Percentiles rank a stretch among this genome's conserved stretches.
phyloP scores from a whole-genome alignment of 176 grass and related monocot species.

The Oryza australiensis region DNA sequence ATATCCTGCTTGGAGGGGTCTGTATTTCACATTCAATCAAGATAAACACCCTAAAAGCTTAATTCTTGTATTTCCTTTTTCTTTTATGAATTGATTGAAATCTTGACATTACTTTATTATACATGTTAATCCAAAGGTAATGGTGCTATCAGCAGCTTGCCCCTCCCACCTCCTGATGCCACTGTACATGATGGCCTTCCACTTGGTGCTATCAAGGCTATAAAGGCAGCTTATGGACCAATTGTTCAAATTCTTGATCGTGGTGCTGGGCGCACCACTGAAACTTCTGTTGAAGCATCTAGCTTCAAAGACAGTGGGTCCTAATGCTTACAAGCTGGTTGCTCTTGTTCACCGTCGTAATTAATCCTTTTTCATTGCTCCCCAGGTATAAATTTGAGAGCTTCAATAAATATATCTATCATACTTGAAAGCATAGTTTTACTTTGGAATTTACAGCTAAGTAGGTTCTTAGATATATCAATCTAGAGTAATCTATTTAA shows the following conservation, averaged over 20 bases:
- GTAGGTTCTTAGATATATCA: conserved; percentile 11
- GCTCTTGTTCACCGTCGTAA: conserved; percentile 96
- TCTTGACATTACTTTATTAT: neutral
- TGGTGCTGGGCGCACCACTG: conserved; percentile 89
- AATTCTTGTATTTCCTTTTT: neutral
- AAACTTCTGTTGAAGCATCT: conserved; percentile 85
- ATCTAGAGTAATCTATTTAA: neutral
- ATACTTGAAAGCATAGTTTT: conserved; percentile 3
- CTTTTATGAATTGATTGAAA: conserved; percentile 12
- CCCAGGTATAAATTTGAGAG: conserved; percentile 63
- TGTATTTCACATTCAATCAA: neutral
- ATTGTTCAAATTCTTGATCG: conserved; percentile 93
- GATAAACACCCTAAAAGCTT: conserved; percentile 3
- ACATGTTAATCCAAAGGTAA: conserved; percentile 61
- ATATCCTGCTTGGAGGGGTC: neutral
- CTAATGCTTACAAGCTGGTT: conserved; percentile 72
- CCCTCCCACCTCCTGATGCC: conserved; percentile 78
- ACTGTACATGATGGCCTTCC: conserved; percentile 81
- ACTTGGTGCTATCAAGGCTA: conserved; percentile 87
- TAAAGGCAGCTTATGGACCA: conserved; percentile 80
- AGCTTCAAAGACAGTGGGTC: conserved; percentile 66
- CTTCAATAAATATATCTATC: neutral
- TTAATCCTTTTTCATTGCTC: conserved; percentile 89
- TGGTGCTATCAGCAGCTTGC: conserved; percentile 84
- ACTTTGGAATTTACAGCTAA: neutral